Base-by-base conservation (phyloP, 2,329 filamentous ascomycete species). In the Ophiobolus disseminans region DNA sequence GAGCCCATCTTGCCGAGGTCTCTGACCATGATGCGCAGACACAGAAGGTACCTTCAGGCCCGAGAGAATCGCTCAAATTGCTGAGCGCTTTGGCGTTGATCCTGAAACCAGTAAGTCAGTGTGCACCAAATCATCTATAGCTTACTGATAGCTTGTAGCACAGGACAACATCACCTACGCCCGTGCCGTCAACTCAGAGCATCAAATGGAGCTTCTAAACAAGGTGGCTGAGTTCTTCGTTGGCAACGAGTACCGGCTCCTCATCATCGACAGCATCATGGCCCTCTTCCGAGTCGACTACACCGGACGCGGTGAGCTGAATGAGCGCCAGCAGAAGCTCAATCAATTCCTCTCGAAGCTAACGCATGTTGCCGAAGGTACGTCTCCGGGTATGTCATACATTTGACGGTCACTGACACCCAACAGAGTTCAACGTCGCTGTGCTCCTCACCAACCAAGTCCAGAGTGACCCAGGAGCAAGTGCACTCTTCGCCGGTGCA, bases 181-280 rank as follows among this genome's bases (percentile, higher is more conserved):
- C 45, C 81, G 86, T 40, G 84, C 84, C 4, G 73, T 83, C 47
- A 88, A 89, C 62, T 87, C 83, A 44, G 86, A 89, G 68, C 79
- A 86, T 58, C 84, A 86, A 68, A 76, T 85, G 55, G 86, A 88
- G 54, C 69, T 86, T 14, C 75, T 88, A 23, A 85, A 86, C 66
- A 79, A 78, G 13, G 77, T 88, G 9, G 78, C 82, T 31, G 80
- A 80, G 51, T 81, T 82, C 50, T 87, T 89, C 62, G 80, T 82
- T 10, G 79, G 77, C 7, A 85, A 85, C 32, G 81, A 86, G 57
- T 89, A 85, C 61, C 81, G 85, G 21, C 79, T 89, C 41, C 76
- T 89, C 40, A 80, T 89, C 55, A 82, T 89, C 61, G 86, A 89
- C 72, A 87, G 84, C 61, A 86, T 88, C 63, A 87, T 88, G 81